Evolutionary conservation across 2,329 filamentous ascomycete genomes (phyloP).

Genomic region (Aspergillus sergii): DNA sequence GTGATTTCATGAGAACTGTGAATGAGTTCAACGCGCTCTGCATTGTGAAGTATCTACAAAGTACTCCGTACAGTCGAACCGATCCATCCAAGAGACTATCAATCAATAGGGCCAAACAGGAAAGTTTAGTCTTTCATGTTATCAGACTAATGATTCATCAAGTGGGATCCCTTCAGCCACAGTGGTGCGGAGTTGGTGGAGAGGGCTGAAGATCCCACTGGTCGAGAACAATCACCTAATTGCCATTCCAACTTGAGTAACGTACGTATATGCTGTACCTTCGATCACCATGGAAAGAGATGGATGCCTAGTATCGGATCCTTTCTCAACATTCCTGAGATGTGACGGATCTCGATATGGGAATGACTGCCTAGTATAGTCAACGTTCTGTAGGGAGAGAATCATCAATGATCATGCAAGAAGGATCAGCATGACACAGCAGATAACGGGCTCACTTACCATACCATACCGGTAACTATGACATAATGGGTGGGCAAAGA

Average conservation of each 20-base stretch:
- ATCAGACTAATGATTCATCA: not conserved
- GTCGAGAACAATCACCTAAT: not conserved
- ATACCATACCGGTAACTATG: not conserved
- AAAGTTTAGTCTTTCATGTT: not conserved
- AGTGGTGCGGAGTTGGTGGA: not conserved
- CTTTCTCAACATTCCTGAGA: not conserved
- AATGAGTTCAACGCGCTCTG: not conserved
- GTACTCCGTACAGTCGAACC: not conserved
- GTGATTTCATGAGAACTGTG: not conserved
- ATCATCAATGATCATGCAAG: not conserved
- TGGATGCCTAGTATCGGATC: not conserved
- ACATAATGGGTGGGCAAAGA: not conserved
- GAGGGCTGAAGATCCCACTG: not conserved
- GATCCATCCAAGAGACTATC: not conserved
- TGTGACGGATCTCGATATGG: not conserved
- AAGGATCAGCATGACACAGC: not conserved
- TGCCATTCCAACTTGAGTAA: not conserved
- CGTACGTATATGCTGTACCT: not conserved
- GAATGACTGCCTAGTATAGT: not conserved
- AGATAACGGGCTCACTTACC: not conserved
- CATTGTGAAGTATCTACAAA: not conserved
- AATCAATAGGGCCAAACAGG: not conserved
- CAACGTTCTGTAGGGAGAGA: not conserved
- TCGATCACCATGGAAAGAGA: not conserved
- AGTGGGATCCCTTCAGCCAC: not conserved